Evolutionary conservation across 768 basidiomycete genomes (phyloP).

Genomic region (Tricholoma sp.): DNA sequence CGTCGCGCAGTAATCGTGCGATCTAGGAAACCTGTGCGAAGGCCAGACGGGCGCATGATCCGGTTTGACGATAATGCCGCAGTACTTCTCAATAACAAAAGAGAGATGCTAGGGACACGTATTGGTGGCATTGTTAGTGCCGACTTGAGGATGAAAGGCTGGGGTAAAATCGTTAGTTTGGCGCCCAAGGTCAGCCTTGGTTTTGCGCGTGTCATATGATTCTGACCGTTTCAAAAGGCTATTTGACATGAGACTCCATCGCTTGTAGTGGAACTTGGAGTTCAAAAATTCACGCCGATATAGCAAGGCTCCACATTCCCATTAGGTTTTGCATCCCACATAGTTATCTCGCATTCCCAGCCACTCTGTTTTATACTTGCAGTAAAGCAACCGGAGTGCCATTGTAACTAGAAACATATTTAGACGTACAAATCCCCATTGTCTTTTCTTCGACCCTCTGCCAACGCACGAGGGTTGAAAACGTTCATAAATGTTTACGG

Average conservation of each 20-base stretch:
- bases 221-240: background rate
- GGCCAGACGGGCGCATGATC: slow-evolving; percentile 85
- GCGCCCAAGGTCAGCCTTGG: slow-evolving; percentile 75
- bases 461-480: background rate
- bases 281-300: background rate
- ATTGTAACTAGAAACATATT: background rate
- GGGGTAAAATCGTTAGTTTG: slow-evolving; percentile 90
- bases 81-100: slow-evolving; percentile 91
- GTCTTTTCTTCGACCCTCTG: background rate
- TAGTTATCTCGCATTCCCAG: background rate
- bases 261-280: background rate
- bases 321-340: background rate
- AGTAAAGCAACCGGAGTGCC: background rate
- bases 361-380: background rate
- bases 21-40: slow-evolving; percentile 77
- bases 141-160: slow-evolving; percentile 85
- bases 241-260: background rate
- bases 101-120: slow-evolving; percentile 92
- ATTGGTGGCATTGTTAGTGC: slow-evolving; percentile 92
- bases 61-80: slow-evolving; percentile 97
- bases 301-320: background rate
- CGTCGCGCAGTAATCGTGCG: slow-evolving; percentile 95
- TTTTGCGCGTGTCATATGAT: background rate
- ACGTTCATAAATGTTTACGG: background rate
- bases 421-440: background rate